A percentile compares a stretch with the other conserved stretches of the same genome.
Evolutionary conservation across 805 yeast species (phyloP).

Genomic region (Sugiyamaella marilandica): DNA sequence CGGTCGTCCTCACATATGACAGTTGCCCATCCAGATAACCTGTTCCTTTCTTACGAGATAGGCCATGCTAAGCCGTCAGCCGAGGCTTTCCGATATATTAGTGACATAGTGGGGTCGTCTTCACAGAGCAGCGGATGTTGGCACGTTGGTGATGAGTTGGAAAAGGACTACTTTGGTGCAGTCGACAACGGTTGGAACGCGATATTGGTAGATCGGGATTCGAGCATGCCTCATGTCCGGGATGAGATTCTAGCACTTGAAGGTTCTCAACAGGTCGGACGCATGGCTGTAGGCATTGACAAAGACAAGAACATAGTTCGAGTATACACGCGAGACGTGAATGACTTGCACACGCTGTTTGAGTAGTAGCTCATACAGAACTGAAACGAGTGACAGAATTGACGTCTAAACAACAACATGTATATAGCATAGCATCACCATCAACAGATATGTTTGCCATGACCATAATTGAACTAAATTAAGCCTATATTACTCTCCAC

Average conservation of each 20-base stretch:
- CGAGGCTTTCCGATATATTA: slow-evolving; percentile 14
- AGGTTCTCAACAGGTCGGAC: not conserved
- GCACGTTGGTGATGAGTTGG: slow-evolving; percentile 24
- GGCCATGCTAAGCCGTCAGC: slow-evolving; percentile 21
- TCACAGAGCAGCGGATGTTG: slow-evolving; percentile 5
- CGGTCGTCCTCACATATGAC: not conserved
- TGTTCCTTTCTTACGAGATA: slow-evolving; percentile 19
- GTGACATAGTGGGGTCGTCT: not conserved
- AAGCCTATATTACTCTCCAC: too few relatives aligned
- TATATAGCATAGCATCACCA: too few relatives aligned
- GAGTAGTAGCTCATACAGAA: too few relatives aligned
- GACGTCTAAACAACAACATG: too few relatives aligned
- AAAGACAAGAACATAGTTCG: not conserved
- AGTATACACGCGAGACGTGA: not conserved
- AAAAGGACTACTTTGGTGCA: slow-evolving; percentile 20
- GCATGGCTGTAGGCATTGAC: not conserved
- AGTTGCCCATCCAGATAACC: not conserved
- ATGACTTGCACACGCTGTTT: not conserved
- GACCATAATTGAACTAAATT: too few relatives aligned
- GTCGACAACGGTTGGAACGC: slow-evolving; percentile 20
- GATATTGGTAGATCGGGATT: slow-evolving; percentile 18
- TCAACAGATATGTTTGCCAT: too few relatives aligned
- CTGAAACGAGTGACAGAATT: too few relatives aligned
- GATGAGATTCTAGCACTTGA: not conserved
- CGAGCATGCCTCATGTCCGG: not conserved